Evolutionary conservation across 768 basidiomycete genomes (phyloP), one percentile per base, ranked within the genome.

Genomic region (Artomyces pyxidatus): DNA sequence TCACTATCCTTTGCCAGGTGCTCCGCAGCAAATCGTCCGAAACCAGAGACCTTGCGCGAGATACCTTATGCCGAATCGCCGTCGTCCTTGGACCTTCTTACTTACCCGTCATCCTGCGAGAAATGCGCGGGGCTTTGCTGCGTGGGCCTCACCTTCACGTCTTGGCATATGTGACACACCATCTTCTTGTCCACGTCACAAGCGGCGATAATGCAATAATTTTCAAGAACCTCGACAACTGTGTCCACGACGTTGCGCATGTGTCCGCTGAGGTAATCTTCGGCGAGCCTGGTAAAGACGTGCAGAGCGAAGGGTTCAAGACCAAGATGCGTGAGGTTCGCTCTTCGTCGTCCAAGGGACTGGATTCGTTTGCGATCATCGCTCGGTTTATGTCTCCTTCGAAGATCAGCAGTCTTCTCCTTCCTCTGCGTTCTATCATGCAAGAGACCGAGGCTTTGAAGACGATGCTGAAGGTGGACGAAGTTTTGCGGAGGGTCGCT

Each of bases 101-200:
- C 61, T 78, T 98, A 8, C 76, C 84, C 0, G 65, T 80, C 14
- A 72, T 88, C 26, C 66, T 97, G 32, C 80, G 79, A 29, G 93
- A 97, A 62, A 70, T 98, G 42, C 77, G 88, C n/a, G 78, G 73
- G 0, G 90, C 94, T 1, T 77, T 99, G 25, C 59, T 80, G 29
- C 87, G 94, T 17, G 96, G 96, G 6, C 95, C 96, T 1, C 95
- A 98, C 48, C 76, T 97, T 0, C 95, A 99, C 63, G 81, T 98
- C 16, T 73, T 97, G 26, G 93, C 94, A 1, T 87, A 84, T 53
- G 82, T 83, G 2, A 76, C 78, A 0, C 94, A 99, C 58, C 77
- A 88, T 0, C 67, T 98, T 17, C 71, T 98, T 30, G 76, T 82
- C n/a, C 79, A 89, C 48, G 75, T 94, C 39, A 92, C 90, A 0